Evolutionary conservation across 78 protist species (phyloP).

Genomic region (Dictyostelium brefeldianum): DNA sequence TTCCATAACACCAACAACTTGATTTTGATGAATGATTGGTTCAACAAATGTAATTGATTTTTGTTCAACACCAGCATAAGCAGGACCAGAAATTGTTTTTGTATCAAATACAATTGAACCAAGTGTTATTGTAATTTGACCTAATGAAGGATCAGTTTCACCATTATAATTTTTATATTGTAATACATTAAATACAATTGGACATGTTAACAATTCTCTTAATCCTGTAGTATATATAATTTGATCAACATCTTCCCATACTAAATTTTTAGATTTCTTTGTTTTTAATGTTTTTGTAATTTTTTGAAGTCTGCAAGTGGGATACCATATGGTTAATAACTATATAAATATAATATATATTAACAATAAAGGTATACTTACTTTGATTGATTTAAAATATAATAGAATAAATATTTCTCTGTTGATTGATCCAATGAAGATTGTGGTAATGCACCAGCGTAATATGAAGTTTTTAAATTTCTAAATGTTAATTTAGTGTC

Average conservation of each 20-base stretch:
- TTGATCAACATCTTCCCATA: constrained; percentile 55
- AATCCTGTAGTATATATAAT: background rate
- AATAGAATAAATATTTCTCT: constrained; percentile 47
- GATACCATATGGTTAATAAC: no score
- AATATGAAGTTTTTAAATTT: constrained; percentile 6
- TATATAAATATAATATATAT: background rate
- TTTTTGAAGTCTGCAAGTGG: background rate
- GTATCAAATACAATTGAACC: background rate
- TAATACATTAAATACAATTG: constrained; percentile 38
- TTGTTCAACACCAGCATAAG: constrained; percentile 17
- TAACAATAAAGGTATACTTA: background rate
- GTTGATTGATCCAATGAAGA: constrained; percentile 15
- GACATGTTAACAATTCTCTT: constrained; percentile 8
- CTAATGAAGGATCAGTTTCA: constrained; percentile 30
- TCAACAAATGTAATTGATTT: constrained; percentile 33
- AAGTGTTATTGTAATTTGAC: constrained; percentile 4
- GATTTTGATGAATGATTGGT: constrained; percentile 46
- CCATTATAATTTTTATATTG: constrained; percentile 15
- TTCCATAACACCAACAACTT: constrained; percentile 58
- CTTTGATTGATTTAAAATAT: background rate
- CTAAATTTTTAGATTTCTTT: background rate
- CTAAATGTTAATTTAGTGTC: constrained; percentile 38
- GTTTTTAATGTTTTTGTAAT: constrained; percentile 25
- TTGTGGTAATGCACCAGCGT: background rate
- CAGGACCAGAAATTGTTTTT: constrained; percentile 1